Evolutionary conservation across 1,139 yeast genomes (phyloP).

Genomic region (Keqinozyma sinolaborantium): DNA sequence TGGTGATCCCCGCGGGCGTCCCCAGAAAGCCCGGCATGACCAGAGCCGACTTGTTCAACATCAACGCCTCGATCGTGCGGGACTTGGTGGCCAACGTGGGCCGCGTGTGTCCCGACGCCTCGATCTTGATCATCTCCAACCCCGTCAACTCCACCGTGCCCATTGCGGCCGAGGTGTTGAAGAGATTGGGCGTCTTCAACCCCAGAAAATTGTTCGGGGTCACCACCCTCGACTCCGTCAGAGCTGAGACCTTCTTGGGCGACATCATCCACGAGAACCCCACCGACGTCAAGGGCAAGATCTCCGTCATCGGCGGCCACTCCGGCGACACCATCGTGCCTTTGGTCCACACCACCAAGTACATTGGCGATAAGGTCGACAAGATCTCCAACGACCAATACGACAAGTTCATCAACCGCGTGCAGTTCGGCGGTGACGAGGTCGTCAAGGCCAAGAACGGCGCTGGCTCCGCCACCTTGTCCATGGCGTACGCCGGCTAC

Average conservation of each 20-base stretch:
- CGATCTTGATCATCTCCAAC: conserved; percentile 65
- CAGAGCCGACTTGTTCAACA: conserved; percentile 70
- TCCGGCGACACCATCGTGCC: conserved; percentile 78
- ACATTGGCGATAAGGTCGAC: conserved; percentile 25
- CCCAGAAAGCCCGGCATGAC: conserved; percentile 83
- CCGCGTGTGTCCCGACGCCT: conserved; percentile 57
- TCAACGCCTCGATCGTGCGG: conserved; percentile 67
- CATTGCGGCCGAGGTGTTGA: conserved; percentile 69
- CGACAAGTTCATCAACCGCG: conserved; percentile 51
- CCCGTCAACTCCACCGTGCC: conserved; percentile 79
- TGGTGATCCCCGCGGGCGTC: conserved; percentile 77
- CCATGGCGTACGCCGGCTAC: conserved; percentile 78
- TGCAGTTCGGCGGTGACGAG: conserved; percentile 78
- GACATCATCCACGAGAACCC: conserved; percentile 36
- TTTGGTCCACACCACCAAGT: conserved; percentile 28
- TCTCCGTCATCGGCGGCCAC: conserved; percentile 72
- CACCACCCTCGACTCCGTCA: conserved; percentile 66
- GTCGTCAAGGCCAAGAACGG: conserved; percentile 77
- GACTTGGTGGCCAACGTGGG: conserved; percentile 58
- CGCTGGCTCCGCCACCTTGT: conserved; percentile 73
- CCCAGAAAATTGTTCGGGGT: conserved; percentile 69
- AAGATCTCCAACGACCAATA: conserved; percentile 28
- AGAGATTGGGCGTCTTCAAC: conserved; percentile 57
- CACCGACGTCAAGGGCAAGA: conserved; percentile 39
- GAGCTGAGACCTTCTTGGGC: conserved; percentile 65